phyloP scores from a whole-genome alignment of 2,329 filamentous ascomycete species.

The Seiridium unicorne region DNA sequence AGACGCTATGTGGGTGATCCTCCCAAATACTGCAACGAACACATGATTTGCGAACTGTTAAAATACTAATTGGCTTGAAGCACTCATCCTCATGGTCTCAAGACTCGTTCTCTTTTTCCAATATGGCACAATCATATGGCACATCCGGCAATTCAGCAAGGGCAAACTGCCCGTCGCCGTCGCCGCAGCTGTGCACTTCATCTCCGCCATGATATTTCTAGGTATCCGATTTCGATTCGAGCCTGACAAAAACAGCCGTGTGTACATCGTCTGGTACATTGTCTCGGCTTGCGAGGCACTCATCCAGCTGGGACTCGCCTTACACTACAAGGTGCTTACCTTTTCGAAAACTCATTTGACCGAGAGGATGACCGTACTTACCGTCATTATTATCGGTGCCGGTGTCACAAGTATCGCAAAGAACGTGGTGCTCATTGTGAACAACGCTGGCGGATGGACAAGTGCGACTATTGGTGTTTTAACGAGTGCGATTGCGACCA shows the following conservation, averaged over 20 bases:
- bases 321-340: slow-evolving; percentile 51
- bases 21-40: too few relatives aligned
- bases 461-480: slow-evolving; percentile 35
- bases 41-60: too few relatives aligned
- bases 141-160: slow-evolving; percentile 35
- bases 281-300: slow-evolving; percentile 52
- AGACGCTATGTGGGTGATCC: slow-evolving; percentile 30
- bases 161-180: slow-evolving; percentile 30
- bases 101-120: slow-evolving; percentile 50
- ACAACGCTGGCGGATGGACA: slow-evolving; percentile 35
- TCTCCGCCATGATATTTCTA: slow-evolving; percentile 35
- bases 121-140: slow-evolving; percentile 46
- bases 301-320: slow-evolving; percentile 49
- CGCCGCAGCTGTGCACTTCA: slow-evolving; percentile 32
- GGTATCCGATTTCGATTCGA: slow-evolving; percentile 37
- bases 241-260: slow-evolving; percentile 24
- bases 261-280: slow-evolving; percentile 47
- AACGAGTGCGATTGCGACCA: slow-evolving; percentile 31
- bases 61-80: too few relatives aligned
- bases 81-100: slow-evolving; percentile 46
- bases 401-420: slow-evolving; percentile 54
- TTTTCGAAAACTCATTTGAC: slow-evolving; percentile 63
- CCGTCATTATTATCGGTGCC: slow-evolving; percentile 65
- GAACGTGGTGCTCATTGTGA: slow-evolving; percentile 46
- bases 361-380: slow-evolving; percentile 62